Base-by-base conservation (phyloP, 805 yeast genomes). In the Saccharomyces eubayanus region DNA sequence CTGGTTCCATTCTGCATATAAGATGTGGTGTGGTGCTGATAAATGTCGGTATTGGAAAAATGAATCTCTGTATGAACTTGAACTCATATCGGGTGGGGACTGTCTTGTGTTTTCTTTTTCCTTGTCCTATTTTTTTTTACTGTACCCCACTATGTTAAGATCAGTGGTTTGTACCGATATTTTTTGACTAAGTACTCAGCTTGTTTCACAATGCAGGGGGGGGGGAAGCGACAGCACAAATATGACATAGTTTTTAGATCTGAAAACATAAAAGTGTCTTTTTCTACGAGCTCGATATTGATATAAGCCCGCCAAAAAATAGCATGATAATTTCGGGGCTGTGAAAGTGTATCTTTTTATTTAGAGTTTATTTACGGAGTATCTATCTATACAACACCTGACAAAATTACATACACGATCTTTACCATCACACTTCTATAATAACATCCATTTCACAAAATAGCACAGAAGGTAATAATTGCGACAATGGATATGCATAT, bases 1-100 rank as follows among this genome's bases (percentile, higher is more conserved):
- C 45, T 61, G 62, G 29, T 65, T 60, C 71, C 71, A 67, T 46
- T 66, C 68, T 27, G 58, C 51, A 47, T 66, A 67, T 40, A 65
- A 51, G 4, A 59, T 58, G 48, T 65, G 64, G 46, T 64, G 66
- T 4, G 65, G 55, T 16, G 59, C 53, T 3, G 31, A 31, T 10
- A 57, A 51, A 48, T 67, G 71, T 40, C 58, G 64, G 46, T 58
- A 58, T 49, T 65, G 68, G 50, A 59, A 65, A 49, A 60, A 58
- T 6, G 71, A 66, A 47, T 67, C 71, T 43, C 68, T 57, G 48
- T 61, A 64, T 10, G 50, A 45, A 14, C 47, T 49, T 49, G 43
- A 36, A 8, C 43, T 36, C 50, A 49, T 51, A 43, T 28, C 11
- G 30, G 30, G 30, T 10, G 30, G 30, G 11, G 11, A 28, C 30